Conservation (phyloP, 1,139 yeast species). For the Spencermartinsiella ligniputridi region DNA sequence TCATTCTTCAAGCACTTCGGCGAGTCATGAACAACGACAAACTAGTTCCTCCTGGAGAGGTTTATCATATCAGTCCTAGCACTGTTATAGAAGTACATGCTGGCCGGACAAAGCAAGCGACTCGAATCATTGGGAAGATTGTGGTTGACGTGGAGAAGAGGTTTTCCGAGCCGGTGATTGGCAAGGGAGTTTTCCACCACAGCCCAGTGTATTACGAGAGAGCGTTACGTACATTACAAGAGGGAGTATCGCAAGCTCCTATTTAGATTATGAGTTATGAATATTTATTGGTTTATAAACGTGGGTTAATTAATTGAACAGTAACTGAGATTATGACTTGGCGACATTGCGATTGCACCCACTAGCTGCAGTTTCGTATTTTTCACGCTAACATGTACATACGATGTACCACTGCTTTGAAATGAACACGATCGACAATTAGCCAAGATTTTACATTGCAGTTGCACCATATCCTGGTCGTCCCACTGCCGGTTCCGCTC, state of each 20-base stretch:
- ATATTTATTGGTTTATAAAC: too few relatives aligned
- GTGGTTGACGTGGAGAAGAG: conserved; percentile 32
- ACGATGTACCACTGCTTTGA: too few relatives aligned
- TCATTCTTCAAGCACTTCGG: conserved; percentile 28
- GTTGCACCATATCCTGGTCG: too few relatives aligned
- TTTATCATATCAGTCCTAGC: conserved; percentile 30
- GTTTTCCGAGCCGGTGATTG: conserved; percentile 34
- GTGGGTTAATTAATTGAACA: too few relatives aligned
- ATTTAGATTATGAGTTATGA: conserved; percentile 2
- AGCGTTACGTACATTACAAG: conserved; percentile 28
- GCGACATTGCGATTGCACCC: too few relatives aligned
- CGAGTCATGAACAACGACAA: conserved; percentile 32
- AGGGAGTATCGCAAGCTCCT: conserved; percentile 28
- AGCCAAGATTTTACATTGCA: too few relatives aligned
- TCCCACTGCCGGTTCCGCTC: too few relatives aligned
- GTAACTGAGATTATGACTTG: too few relatives aligned
- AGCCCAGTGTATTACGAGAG: conserved; percentile 34
- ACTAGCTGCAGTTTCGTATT: too few relatives aligned
- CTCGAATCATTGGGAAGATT: conserved; percentile 28
- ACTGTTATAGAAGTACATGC: conserved; percentile 30
- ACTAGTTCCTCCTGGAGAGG: conserved; percentile 35
- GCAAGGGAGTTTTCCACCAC: conserved; percentile 35
- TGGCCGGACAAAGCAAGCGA: conserved; percentile 30
- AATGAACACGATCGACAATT: too few relatives aligned
- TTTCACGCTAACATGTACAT: too few relatives aligned